Base-by-base conservation (phyloP, 2,329 filamentous ascomycete genomes). In the Phialocephala subalpina region DNA sequence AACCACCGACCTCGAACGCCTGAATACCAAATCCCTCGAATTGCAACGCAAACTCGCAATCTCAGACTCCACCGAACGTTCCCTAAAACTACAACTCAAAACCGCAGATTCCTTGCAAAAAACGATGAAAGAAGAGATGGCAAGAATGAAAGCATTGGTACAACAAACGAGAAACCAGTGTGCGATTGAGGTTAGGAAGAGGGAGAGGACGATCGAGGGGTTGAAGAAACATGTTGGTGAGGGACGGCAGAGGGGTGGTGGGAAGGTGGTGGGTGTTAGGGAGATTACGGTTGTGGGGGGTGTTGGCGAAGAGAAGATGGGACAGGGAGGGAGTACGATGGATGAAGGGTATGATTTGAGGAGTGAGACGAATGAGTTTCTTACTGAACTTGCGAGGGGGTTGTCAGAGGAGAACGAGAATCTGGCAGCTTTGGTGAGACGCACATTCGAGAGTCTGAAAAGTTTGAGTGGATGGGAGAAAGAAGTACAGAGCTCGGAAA, bases 371-470 rank as follows among this genome's bases (percentile, higher is more conserved):
- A 97, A 95, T 57, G 90, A 94, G 58, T 97, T 97, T 75, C 82
- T 99, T 64, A 96, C 94, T 0, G 90, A 92, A 74, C 81, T 97
- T 65, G 94, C 93, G 35, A 91, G 92, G 76, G 89, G 88, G 45
- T 81, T 98, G 65, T 96, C 93, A 74, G 93, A 97, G 71, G 96
- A 99, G 78, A 99, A 99, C 74, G 94, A 97, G 75, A 86, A 87
- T 5, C 80, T 98, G 14, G 87, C 97, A 42, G 83, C 82, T 1
- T 82, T 97, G 35, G 85, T 97, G 59, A 84, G 89, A 60, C 87
- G 86, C 59, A 92, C 93, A 0, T 86, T 95, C 64, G 82, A 86
- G 1, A 92, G 88, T 0, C 80, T 98, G 65, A 88, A 89, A 69
- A 86, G 91, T 58, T 87, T 92, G 83, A 89, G 87, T 72, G 88